phyloP scores from a whole-genome alignment of 192 early-diverging fungal species.

The Backusella mclennaniae region DNA sequence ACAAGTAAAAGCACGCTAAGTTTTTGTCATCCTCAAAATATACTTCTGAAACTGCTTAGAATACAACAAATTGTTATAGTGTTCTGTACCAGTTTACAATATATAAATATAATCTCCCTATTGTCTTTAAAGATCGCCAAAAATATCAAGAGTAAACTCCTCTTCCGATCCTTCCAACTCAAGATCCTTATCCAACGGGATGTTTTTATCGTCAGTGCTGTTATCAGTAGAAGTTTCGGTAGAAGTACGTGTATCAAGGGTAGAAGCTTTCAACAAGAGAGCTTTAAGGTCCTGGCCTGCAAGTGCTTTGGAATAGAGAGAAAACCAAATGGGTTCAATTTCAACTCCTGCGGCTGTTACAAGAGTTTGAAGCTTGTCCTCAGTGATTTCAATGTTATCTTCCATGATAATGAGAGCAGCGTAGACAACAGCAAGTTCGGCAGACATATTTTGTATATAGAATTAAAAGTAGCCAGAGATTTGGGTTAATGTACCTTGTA shows the following conservation, averaged over 20 bases:
- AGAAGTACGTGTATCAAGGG: conserved; percentile 47
- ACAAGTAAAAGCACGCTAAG: not conserved
- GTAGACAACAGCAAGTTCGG: conserved; percentile 90
- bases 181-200: conserved; percentile 29
- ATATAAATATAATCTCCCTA: not conserved
- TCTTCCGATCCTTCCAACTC: conserved; percentile 75
- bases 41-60: too few relatives aligned
- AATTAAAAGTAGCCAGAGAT: not conserved
- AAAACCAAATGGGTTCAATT: conserved; percentile 90
- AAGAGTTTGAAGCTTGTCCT: conserved; percentile 89
- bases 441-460: conserved; percentile 36
- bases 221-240: conserved; percentile 28
- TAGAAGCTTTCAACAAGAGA: conserved; percentile 86
- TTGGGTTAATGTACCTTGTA: not conserved
- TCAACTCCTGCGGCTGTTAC: conserved; percentile 84
- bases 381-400: conserved; percentile 92
- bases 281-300: conserved; percentile 85
- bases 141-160: not conserved
- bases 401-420: conserved; percentile 96
- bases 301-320: conserved; percentile 96
- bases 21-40: too few relatives aligned
- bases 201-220: conserved; percentile 33
- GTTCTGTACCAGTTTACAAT: not conserved
- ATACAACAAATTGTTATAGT: not conserved
- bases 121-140: not conserved